A percentile compares a stretch with the other conserved stretches of the same genome.
These are phyloP conservation scores for Penicillium tannophilum DNA, from an alignment of 495 filamentous ascomycete species.

Conservation along the genomic window DNA sequence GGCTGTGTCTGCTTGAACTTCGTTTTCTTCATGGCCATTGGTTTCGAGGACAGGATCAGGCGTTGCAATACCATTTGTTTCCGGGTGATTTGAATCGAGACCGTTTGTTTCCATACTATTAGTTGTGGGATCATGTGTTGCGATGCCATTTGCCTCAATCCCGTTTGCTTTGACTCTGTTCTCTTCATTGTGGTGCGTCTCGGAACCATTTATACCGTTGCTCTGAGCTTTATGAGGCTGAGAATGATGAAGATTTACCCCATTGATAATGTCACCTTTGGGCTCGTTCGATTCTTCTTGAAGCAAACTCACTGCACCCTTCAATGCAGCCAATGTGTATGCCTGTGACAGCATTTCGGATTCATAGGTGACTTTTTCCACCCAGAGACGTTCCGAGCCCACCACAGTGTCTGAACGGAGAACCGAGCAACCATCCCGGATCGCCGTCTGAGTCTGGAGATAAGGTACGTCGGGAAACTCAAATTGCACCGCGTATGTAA, in stretches of 20 bases:
- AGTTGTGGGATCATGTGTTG: too few relatives aligned
- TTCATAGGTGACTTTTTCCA: conserved; percentile 44
- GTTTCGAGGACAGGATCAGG: too few relatives aligned
- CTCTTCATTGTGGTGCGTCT: not conserved
- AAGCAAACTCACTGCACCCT: not conserved
- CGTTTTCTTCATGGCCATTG: not conserved
- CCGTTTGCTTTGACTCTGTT: not conserved
- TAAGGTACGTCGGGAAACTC: not conserved
- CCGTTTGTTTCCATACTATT: too few relatives aligned
- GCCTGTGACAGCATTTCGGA: conserved; percentile 29
- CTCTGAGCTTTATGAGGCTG: not conserved
- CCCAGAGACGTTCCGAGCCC: conserved; percentile 31
- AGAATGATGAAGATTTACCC: not conserved
- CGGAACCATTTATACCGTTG: not conserved
- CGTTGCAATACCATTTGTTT: too few relatives aligned
- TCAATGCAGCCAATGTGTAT: conserved; percentile 31
- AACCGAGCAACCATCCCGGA: not conserved
- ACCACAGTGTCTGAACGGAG: not conserved
- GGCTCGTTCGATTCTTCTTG: not conserved
- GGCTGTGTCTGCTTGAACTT: not conserved
- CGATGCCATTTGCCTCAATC: too few relatives aligned
- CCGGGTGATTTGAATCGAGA: too few relatives aligned
- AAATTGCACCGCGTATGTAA: conserved; percentile 4
- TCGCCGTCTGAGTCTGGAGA: not conserved
- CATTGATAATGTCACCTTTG: not conserved